Conservation (phyloP, 129 eudicot genomes). For the Deinandra increscens region DNA sequence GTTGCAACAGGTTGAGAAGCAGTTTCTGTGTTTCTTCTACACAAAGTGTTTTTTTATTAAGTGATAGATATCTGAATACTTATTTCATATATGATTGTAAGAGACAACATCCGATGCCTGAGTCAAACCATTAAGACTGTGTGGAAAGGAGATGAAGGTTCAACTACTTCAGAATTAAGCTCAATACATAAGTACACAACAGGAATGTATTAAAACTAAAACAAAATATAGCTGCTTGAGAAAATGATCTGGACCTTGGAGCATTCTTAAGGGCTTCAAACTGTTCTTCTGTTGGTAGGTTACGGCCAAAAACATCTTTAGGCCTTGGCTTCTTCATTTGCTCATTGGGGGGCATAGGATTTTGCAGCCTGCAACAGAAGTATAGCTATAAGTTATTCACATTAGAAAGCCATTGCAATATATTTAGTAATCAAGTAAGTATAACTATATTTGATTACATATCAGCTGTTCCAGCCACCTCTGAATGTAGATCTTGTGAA, state of each 20-base stretch:
- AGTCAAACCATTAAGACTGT: background rate
- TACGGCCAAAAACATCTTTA: constrained; percentile 91
- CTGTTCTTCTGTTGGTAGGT: constrained; percentile 88
- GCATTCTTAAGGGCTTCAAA: constrained; percentile 95
- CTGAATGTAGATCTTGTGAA: constrained; percentile 45
- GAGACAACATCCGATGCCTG: background rate
- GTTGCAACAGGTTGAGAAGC: constrained; percentile 1
- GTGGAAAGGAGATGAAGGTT: background rate
- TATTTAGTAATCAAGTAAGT: constrained; percentile 1
- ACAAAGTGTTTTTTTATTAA: background rate
- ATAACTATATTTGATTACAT: constrained; percentile 36
- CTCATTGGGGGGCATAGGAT: constrained; percentile 43
- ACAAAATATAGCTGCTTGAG: background rate
- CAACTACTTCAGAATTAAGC: background rate
- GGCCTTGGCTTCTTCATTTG: constrained; percentile 71
- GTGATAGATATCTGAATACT: background rate
- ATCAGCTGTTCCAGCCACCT: constrained; percentile 46
- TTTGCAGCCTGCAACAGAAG: constrained; percentile 44
- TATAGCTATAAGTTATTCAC: background rate
- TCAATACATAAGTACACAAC: background rate
- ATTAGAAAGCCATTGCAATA: background rate
- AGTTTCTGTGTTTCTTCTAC: background rate
- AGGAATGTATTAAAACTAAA: background rate
- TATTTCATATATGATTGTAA: too few relatives aligned
- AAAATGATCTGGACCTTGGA: constrained; percentile 38